Base-by-base conservation (phyloP, 129 eudicot species). In the Mikania micrantha region DNA sequence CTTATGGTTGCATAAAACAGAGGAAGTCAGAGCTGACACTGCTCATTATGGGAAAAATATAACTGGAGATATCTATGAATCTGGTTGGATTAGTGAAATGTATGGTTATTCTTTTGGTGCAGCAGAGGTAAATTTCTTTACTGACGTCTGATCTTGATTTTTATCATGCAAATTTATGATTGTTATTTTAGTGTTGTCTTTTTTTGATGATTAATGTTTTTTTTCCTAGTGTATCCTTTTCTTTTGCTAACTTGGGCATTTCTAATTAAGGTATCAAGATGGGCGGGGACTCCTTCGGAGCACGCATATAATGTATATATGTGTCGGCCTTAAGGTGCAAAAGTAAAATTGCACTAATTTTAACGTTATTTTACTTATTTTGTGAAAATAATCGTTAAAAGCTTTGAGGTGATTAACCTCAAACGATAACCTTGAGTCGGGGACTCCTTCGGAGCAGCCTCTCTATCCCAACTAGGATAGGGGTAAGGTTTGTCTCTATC, bases 81-180 rank as follows among this genome's bases (percentile, higher is more conserved):
- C 95, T 66, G 99, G 99, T 40, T 93, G 99, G 99, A 89, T 93
- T 35, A 93, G 99, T 71, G 99, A 93, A 79, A 93, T 93, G 99
- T 93, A 93, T 70, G 99, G 99, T 42, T 93, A 93, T 77, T 84
- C 96, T 20, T 93, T 93, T 78, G 99, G 84, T 45, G 99, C 99
- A 28, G 96, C 99, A 41, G 96, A 93, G 99, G 99, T 93, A 81
- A 48, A 1, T 31, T 24, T 32, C 15, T 68, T 64, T 31, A 32
- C 41, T 7, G 34, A 38, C 40, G 31, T 4, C 41, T 7, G 34
- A 38, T 48, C 45, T 4, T 28, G 8, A 36, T 21, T 45, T 4
- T 12, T 44, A 48, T 52, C 41, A 53, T 13, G 42, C 53, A 35
- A 31, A 54, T 58, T 34, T 25, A 50, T 47, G 32, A n/a, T 67